Conservation (phyloP, 208 protist genomes). For the Acanthamoeba healyi region DNA sequence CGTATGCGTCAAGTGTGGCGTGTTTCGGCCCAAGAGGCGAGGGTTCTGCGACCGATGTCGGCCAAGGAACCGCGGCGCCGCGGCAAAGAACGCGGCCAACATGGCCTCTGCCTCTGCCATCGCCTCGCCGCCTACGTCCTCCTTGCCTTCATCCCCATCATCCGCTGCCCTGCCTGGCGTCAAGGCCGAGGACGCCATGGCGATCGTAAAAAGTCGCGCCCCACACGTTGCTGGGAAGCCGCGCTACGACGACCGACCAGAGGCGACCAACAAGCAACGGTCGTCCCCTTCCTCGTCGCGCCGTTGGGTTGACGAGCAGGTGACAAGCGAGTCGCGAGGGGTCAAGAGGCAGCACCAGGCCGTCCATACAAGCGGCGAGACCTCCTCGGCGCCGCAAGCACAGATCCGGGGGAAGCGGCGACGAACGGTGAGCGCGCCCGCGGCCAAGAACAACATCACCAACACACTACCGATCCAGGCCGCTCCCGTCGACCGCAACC, state of each 20-base stretch:
- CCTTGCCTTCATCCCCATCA: neutral
- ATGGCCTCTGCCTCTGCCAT: neutral
- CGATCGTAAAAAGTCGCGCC: neutral
- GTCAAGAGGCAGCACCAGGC: neutral
- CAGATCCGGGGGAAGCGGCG: constrained; percentile 25
- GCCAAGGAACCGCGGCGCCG: neutral
- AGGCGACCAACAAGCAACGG: no score
- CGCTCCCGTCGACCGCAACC: neutral
- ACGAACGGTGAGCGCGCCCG: neutral
- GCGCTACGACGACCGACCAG: neutral
- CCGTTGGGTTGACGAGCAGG: no score
- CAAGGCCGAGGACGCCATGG: neutral
- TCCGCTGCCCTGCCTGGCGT: neutral
- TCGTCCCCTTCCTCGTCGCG: neutral
- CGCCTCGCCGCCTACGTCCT: neutral
- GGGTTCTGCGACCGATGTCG: constrained; percentile 55
- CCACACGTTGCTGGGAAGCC: neutral
- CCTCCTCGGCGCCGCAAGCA: neutral
- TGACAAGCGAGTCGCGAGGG: no score
- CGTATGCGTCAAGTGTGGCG: constrained; percentile 35
- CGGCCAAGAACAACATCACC: no score
- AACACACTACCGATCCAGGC: neutral
- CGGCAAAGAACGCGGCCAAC: neutral
- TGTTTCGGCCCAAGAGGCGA: constrained; percentile 51
- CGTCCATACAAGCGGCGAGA: no score